phyloP scores from a whole-genome alignment of 2,329 filamentous ascomycete species.

The Aspergillus costaricaensis region DNA sequence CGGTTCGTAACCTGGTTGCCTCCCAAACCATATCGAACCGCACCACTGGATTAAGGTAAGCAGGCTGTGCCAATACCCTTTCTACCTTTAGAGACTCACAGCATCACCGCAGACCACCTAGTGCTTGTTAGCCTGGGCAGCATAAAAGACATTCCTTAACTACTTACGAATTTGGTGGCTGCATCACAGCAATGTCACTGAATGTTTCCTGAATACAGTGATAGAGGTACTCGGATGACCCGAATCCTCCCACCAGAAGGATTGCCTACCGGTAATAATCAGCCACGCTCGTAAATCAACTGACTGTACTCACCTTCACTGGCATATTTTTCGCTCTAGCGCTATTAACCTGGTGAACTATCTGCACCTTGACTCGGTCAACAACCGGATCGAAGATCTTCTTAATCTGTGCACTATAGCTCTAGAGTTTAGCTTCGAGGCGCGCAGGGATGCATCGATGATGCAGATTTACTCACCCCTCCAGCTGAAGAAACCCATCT shows the following conservation, averaged over 20 bases:
- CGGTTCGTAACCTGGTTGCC: conserved; percentile 25
- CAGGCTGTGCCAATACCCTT: neutral
- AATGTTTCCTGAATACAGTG: conserved; percentile 26
- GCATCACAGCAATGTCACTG: conserved; percentile 33
- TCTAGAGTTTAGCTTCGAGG: conserved; percentile 2
- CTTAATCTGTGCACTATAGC: conserved; percentile 12
- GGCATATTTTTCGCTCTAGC: neutral
- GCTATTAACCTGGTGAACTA: conserved; percentile 22
- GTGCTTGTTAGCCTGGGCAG: neutral
- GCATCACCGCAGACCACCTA: conserved; percentile 29
- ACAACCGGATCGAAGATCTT: conserved; percentile 33
- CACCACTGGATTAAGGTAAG: conserved; percentile 18
- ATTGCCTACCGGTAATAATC: conserved; percentile 26
- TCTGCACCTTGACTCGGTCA: conserved; percentile 24
- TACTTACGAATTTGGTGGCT: conserved; percentile 32
- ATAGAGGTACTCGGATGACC: conserved; percentile 40
- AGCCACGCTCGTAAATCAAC: neutral
- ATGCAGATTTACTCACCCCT: neutral
- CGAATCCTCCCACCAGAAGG: conserved; percentile 45
- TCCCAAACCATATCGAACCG: conserved; percentile 23
- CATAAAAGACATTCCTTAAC: neutral
- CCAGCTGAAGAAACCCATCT: conserved; percentile 17
- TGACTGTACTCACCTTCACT: conserved; percentile 12
- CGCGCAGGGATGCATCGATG: neutral
- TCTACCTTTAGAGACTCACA: neutral